Conservation (phyloP, 2,329 filamentous ascomycete species). For the Biscogniauxia mediterranea region DNA sequence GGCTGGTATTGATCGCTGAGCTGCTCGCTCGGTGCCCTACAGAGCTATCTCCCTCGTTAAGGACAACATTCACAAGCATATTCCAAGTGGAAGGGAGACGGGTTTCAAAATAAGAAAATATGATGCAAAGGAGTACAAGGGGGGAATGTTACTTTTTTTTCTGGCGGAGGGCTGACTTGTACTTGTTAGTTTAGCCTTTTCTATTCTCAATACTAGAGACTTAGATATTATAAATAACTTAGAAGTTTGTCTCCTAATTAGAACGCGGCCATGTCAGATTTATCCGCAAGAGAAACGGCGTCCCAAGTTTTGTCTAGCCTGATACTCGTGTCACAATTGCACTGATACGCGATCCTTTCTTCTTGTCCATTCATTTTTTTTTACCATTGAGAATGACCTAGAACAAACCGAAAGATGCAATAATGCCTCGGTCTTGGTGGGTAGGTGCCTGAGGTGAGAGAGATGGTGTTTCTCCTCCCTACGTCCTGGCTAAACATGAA, state of each 20-base stretch:
- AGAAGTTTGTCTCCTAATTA: neutral
- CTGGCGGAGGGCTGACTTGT: neutral
- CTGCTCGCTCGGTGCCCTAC: constrained; percentile 45
- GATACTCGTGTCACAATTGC: neutral
- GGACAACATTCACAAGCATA: constrained; percentile 45
- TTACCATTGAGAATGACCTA: constrained; percentile 34
- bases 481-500: constrained; percentile 23
- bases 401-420: constrained; percentile 35
- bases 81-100: constrained; percentile 48
- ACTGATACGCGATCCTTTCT: constrained; percentile 6
- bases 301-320: neutral
- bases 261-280: neutral
- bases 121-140: neutral
- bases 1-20: constrained; percentile 56
- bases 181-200: neutral
- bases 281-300: neutral
- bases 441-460: constrained; percentile 19
- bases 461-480: constrained; percentile 17
- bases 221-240: neutral
- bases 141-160: neutral
- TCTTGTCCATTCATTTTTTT: constrained; percentile 32
- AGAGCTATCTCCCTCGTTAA: constrained; percentile 40
- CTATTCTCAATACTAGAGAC: neutral
- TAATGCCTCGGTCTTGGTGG: constrained; percentile 27
- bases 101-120: neutral